These are phyloP conservation scores for Hymenoscyphus fraxineus DNA, from an alignment of 2,329 filamentous ascomycete species.

Conservation along the genomic window DNA sequence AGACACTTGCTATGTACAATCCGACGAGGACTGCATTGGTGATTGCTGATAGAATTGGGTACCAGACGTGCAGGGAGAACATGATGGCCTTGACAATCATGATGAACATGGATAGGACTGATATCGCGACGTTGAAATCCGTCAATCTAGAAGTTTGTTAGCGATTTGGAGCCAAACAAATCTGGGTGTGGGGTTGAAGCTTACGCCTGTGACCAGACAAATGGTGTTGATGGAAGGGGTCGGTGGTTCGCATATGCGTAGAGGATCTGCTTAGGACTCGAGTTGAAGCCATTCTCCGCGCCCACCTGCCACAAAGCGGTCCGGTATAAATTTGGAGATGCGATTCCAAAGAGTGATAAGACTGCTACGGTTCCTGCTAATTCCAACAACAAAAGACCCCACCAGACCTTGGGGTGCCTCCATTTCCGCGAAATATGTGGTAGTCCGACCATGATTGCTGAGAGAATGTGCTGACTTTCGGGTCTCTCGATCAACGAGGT, in stretches of 20 bases:
- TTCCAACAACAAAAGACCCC: constrained; percentile 60
- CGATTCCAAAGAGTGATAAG: constrained; percentile 68
- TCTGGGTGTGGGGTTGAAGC: constrained; percentile 35
- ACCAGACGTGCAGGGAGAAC: constrained; percentile 68
- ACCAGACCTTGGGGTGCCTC: constrained; percentile 44
- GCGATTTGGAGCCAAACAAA: neutral
- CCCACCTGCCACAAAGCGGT: constrained; percentile 71
- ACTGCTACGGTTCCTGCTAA: constrained; percentile 60
- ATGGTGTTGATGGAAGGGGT: constrained; percentile 56
- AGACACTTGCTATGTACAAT: constrained; percentile 63
- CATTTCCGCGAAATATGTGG: constrained; percentile 37
- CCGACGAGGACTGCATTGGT: constrained; percentile 54
- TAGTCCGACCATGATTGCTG: constrained; percentile 17
- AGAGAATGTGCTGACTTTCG: constrained; percentile 6
- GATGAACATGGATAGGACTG: constrained; percentile 72
- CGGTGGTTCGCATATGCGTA: constrained; percentile 72
- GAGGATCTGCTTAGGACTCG: constrained; percentile 63
- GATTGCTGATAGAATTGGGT: constrained; percentile 59
- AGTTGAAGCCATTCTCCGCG: constrained; percentile 68
- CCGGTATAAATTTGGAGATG: constrained; percentile 69
- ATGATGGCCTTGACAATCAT: constrained; percentile 66
- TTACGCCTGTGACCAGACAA: constrained; percentile 72
- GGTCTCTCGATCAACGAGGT: constrained; percentile 18
- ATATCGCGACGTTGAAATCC: constrained; percentile 72
- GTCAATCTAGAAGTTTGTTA: constrained; percentile 56